A percentile compares a stretch with the other conserved stretches of the same genome.
Conservation (phyloP, 2,329 filamentous ascomycete genomes). For the Apiospora rasikravindrae region DNA sequence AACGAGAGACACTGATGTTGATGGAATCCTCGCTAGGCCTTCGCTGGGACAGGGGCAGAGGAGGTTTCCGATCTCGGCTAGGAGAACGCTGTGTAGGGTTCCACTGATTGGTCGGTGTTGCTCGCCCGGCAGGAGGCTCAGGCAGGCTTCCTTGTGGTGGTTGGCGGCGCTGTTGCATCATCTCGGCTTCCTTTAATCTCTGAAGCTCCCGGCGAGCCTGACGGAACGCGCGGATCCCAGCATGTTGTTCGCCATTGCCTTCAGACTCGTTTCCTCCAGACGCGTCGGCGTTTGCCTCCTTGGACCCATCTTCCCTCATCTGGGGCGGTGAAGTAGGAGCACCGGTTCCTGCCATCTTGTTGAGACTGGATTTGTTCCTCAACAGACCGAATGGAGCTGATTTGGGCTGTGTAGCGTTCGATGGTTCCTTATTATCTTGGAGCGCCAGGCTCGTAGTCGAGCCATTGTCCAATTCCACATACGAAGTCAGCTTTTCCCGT, state of each 20-base stretch:
- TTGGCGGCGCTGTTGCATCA: conserved; percentile 48
- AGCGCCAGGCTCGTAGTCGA: not conserved
- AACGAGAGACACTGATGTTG: conserved; percentile 27
- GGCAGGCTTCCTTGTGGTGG: conserved; percentile 31
- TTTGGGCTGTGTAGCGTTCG: conserved; percentile 32
- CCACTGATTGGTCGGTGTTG: conserved; percentile 33
- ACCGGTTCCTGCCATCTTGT: conserved; percentile 66
- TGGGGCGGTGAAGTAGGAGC: conserved; percentile 41
- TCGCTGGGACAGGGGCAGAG: conserved; percentile 51
- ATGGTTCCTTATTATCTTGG: not conserved
- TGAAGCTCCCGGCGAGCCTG: conserved; percentile 64
- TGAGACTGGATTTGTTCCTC: conserved; percentile 69
- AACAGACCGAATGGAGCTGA: conserved; percentile 68
- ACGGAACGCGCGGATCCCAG: conserved; percentile 61
- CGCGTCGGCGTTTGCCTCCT: conserved; percentile 20
- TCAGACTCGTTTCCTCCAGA: conserved; percentile 26
- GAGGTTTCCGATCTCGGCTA: conserved; percentile 51
- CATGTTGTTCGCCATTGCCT: conserved; percentile 45
- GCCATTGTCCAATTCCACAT: conserved; percentile 66
- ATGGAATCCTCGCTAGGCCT: conserved; percentile 51
- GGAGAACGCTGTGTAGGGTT: conserved; percentile 41
- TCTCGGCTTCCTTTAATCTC: conserved; percentile 59
- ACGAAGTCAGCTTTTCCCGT: conserved; percentile 74
- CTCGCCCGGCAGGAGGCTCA: conserved; percentile 29
- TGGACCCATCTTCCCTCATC: conserved; percentile 23